Conservation (phyloP, 371 early-diverging fungal species). For the Syncephalastrum contaminatum region DNA sequence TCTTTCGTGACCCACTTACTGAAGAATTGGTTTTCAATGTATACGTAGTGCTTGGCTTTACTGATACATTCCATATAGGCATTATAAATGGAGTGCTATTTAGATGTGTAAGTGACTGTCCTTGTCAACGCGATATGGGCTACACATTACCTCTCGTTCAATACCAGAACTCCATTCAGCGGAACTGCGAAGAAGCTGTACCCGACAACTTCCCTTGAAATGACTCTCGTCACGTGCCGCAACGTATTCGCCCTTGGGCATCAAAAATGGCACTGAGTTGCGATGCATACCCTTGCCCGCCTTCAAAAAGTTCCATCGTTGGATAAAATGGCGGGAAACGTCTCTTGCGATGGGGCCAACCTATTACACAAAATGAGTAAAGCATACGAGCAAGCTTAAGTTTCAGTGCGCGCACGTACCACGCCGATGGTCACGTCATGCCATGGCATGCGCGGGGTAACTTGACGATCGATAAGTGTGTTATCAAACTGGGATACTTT, state of each 20-base stretch:
- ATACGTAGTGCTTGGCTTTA: slow-evolving; percentile 82
- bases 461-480: slow-evolving; percentile 57
- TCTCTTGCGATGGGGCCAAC: slow-evolving; percentile 82
- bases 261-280: slow-evolving; percentile 64
- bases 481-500: slow-evolving; percentile 14
- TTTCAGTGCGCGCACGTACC: slow-evolving; percentile 26
- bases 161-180: slow-evolving; percentile 72
- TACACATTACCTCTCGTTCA: slow-evolving; percentile 43
- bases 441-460: slow-evolving; percentile 91
- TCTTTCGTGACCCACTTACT: slow-evolving; percentile 42
- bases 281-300: slow-evolving; percentile 64
- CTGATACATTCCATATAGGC: slow-evolving; percentile 82
- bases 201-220: slow-evolving; percentile 65
- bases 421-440: slow-evolving; percentile 87
- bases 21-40: slow-evolving; percentile 97
- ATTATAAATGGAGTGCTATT: slow-evolving; percentile 76
- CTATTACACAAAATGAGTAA: slow-evolving; percentile 9
- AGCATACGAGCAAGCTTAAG: too few relatives aligned
- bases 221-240: slow-evolving; percentile 66
- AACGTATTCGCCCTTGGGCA: slow-evolving; percentile 82
- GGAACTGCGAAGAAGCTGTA: slow-evolving; percentile 69
- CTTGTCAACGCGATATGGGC: neutral
- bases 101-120: too few relatives aligned
- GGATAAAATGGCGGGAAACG: slow-evolving; percentile 85
- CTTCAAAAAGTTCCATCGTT: slow-evolving; percentile 92